These are phyloP conservation scores for Filosporella fistucella DNA, from an alignment of 495 filamentous ascomycete species.

Conservation along the genomic window DNA sequence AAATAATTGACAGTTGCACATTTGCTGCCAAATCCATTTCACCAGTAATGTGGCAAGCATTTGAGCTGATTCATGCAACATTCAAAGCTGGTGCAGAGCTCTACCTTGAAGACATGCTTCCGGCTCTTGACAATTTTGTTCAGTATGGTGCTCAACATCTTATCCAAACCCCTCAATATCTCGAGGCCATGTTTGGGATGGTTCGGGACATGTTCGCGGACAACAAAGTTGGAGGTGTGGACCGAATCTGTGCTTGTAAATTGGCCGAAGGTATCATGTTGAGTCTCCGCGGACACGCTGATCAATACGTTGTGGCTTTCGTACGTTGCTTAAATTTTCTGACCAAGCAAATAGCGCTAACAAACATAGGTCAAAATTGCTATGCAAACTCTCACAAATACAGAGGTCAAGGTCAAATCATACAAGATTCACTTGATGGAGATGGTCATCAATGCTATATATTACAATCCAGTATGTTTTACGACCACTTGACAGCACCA, in stretches of 20 bases:
- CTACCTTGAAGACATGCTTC: constrained; percentile 98
- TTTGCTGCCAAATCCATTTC: constrained; percentile 95
- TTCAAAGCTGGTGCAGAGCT: constrained; percentile 97
- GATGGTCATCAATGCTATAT: constrained; percentile 97
- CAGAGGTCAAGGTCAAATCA: constrained; percentile 76
- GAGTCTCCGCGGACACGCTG: constrained; percentile 84
- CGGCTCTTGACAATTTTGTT: constrained; percentile 94
- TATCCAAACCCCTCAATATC: constrained; percentile 76
- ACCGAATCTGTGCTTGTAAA: constrained; percentile 98
- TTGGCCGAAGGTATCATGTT: constrained; percentile 96
- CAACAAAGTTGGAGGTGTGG: constrained; percentile 87
- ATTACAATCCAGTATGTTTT: constrained; percentile 73
- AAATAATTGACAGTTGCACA: constrained; percentile 99
- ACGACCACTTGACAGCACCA: not conserved
- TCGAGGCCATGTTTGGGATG: constrained; percentile 83
- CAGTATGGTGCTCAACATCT: constrained; percentile 80
- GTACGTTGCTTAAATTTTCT: constrained; percentile 13
- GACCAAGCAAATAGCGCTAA: not conserved
- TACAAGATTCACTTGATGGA: constrained; percentile 97
- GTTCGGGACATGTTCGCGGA: constrained; percentile 54
- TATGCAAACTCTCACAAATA: constrained; percentile 70
- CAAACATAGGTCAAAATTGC: constrained; percentile 59
- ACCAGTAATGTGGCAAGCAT: constrained; percentile 95
- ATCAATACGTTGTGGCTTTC: constrained; percentile 82
- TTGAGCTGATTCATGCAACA: constrained; percentile 91